Evolutionary conservation across 1,284 basidiomycete species (phyloP).

Genomic region (Sanghuangporus baumii): DNA sequence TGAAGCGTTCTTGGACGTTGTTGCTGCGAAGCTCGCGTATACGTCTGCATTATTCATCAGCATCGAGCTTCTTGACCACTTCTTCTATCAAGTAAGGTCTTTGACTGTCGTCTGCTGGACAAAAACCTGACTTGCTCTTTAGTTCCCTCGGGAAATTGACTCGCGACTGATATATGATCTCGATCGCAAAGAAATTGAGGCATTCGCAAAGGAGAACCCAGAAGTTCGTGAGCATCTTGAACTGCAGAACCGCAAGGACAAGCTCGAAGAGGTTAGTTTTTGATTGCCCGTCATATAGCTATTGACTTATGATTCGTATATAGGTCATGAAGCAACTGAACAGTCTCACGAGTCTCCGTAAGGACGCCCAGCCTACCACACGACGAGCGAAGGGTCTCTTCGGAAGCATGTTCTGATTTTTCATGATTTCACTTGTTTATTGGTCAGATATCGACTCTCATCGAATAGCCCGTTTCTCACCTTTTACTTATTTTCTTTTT

Average conservation of each 20-base stretch:
- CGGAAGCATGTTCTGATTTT: constrained; percentile 53
- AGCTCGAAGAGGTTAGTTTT: constrained; percentile 80
- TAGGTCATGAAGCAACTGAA: constrained; percentile 90
- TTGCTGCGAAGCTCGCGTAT: constrained; percentile 95
- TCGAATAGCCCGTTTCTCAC: neutral
- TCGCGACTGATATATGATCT: constrained; percentile 90
- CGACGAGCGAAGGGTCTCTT: constrained; percentile 71
- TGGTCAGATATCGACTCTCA: neutral
- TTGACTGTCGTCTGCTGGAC: neutral
- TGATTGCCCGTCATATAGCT: neutral
- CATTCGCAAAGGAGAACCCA: constrained; percentile 95
- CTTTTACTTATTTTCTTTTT: neutral
- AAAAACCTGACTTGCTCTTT: neutral
- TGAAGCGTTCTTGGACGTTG: constrained; percentile 93
- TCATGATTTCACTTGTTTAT: neutral
- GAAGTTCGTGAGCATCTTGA: constrained; percentile 84
- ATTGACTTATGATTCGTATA: constrained; percentile 7
- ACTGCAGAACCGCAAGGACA: constrained; percentile 94
- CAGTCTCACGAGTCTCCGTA: constrained; percentile 75
- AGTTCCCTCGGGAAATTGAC: constrained; percentile 98
- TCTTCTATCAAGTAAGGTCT: constrained; percentile 86
- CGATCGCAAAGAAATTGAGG: constrained; percentile 78
- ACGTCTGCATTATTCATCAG: constrained; percentile 99
- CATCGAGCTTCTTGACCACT: constrained; percentile 94
- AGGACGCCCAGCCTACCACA: constrained; percentile 65